Evolutionary conservation across 2,329 filamentous ascomycete genomes (phyloP).

Genomic region (Colletotrichum coccodes): DNA sequence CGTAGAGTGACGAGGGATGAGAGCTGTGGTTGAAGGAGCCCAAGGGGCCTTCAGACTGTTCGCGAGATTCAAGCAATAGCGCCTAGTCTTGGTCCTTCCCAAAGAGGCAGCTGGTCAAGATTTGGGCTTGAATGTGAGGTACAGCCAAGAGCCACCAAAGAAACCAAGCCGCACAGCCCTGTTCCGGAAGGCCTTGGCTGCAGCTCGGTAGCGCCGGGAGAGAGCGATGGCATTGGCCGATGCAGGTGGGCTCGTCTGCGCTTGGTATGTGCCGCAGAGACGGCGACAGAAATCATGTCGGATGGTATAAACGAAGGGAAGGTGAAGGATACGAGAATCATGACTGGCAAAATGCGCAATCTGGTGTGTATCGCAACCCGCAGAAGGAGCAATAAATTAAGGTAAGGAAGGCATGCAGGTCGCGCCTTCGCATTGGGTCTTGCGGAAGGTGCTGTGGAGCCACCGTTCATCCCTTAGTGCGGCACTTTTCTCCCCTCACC

Average conservation of each 20-base stretch:
- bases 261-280: not conserved
- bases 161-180: slow-evolving; percentile 27
- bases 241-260: not conserved
- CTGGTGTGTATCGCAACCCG: not conserved
- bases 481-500: not conserved
- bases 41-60: not conserved
- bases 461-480: not conserved
- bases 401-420: not conserved
- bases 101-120: slow-evolving; percentile 21
- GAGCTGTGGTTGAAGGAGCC: not conserved
- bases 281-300: not conserved
- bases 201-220: slow-evolving; percentile 28
- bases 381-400: not conserved
- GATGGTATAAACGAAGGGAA: not conserved
- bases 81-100: slow-evolving; percentile 14
- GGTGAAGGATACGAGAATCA: not conserved
- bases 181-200: slow-evolving; percentile 30
- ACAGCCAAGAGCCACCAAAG: slow-evolving; percentile 26
- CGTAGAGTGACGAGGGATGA: not conserved
- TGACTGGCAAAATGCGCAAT: too few species aligned
- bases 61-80: slow-evolving; percentile 28
- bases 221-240: not conserved
- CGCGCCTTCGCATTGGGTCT: not conserved
- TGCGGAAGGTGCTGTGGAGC: not conserved
- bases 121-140: not conserved